phyloP scores from a whole-genome alignment of 2,329 filamentous ascomycete genomes.

The Ophiocordyceps camponoti-rufipedis region DNA sequence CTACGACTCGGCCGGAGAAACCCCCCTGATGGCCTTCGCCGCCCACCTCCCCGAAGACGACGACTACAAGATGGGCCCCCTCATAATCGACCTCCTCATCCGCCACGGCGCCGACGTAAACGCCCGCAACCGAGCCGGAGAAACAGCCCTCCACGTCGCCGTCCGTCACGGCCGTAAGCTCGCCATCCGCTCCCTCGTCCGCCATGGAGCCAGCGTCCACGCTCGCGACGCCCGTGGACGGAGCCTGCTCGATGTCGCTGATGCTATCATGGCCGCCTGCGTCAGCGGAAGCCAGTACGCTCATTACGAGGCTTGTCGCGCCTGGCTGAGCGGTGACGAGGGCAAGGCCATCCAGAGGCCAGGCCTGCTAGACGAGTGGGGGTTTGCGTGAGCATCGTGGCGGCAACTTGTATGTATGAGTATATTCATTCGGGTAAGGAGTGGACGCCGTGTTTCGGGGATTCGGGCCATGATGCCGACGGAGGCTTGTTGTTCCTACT shows the following conservation, averaged over 20 bases:
- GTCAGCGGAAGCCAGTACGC: conserved; percentile 15
- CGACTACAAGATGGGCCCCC: conserved; percentile 26
- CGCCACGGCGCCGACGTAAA: conserved; percentile 24
- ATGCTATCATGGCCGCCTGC: conserved; percentile 16
- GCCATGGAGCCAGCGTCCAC: conserved; percentile 27
- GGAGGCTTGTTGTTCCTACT: too few relatives aligned
- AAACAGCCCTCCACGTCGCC: conserved; percentile 36
- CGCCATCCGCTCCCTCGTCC: conserved; percentile 26
- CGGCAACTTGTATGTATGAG: too few relatives aligned
- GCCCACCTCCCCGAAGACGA: conserved; percentile 30
- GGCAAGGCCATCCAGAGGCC: conserved; percentile 19
- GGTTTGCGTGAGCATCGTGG: too few relatives aligned
- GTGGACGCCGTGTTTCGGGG: too few relatives aligned
- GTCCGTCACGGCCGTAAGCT: conserved; percentile 33
- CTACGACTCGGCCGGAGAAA: conserved; percentile 31
- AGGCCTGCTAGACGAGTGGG: conserved; percentile 23
- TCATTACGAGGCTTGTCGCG: conserved; percentile 26
- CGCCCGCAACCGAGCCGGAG: conserved; percentile 32
- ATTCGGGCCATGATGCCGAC: too few relatives aligned
- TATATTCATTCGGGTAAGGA: too few relatives aligned
- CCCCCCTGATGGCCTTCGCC: conserved; percentile 37
- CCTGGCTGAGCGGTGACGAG: conserved; percentile 20
- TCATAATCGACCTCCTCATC: conserved; percentile 25
- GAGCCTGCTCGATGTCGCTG: conserved; percentile 26
- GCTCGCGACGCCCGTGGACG: conserved; percentile 24